Evolutionary conservation across 148 eudicot genomes (phyloP).

Genomic region (Selenicereus undatus): DNA sequence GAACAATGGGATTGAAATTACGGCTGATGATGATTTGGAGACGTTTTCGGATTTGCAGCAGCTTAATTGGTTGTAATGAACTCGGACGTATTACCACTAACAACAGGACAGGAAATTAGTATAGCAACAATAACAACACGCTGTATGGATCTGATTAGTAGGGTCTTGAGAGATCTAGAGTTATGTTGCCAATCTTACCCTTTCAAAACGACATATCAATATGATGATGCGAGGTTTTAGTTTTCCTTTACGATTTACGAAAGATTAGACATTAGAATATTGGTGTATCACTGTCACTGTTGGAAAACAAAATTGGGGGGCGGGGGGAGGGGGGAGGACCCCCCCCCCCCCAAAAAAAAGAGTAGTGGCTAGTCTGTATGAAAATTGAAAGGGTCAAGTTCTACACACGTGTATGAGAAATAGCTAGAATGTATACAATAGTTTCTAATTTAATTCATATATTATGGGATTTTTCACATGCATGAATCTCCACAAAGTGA

Average conservation of each 20-base stretch:
- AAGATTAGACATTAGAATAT: background rate
- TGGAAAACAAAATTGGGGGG: background rate
- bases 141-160: no score
- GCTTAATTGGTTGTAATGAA: slow-evolving; percentile 19
- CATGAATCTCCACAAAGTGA: background rate
- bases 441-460: background rate
- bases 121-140: no score
- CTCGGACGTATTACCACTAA: background rate
- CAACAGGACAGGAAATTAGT: background rate
- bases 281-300: background rate
- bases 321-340: background rate
- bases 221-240: background rate
- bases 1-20: background rate
- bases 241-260: background rate
- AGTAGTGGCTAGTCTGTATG: background rate
- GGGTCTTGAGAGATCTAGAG: no score
- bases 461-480: background rate
- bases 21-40: slow-evolving; percentile 5
- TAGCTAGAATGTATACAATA: background rate
- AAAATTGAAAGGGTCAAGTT: background rate
- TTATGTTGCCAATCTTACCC: no score
- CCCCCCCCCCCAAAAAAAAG: no score
- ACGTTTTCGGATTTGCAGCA: slow-evolving; percentile 27
- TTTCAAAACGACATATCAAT: no score
- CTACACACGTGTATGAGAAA: background rate